A percentile compares a stretch with the other conserved stretches of the same genome.
Conservation (phyloP, 192 early-diverging fungal genomes). For the Dissophora globulifera region DNA sequence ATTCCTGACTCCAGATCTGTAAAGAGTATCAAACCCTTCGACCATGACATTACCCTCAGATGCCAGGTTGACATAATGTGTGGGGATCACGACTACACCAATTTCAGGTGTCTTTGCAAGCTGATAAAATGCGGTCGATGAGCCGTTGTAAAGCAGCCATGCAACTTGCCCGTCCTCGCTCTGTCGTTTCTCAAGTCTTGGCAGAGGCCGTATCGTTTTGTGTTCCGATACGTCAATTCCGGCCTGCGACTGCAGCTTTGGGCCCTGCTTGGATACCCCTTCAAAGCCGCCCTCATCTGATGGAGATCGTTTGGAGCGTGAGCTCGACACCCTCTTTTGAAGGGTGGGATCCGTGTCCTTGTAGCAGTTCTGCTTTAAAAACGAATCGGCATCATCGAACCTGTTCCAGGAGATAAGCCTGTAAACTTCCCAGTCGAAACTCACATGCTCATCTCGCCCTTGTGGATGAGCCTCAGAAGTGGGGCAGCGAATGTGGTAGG, state of each 20-base stretch:
- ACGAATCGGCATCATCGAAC: conserved; percentile 27
- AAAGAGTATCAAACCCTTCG: conserved; percentile 12
- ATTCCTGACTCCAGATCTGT: conserved; percentile 19
- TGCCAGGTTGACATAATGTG: conserved; percentile 23
- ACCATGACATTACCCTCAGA: conserved; percentile 4
- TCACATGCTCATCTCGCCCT: background rate
- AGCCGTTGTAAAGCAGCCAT: conserved; percentile 19
- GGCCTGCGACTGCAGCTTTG: too few relatives aligned
- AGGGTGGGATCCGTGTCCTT: background rate
- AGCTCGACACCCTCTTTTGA: background rate
- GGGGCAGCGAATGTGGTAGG: conserved; percentile 31
- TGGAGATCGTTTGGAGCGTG: too few relatives aligned
- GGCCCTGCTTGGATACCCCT: too few relatives aligned
- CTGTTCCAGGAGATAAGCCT: conserved; percentile 15
- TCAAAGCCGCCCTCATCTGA: background rate
- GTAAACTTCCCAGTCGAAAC: conserved; percentile 24
- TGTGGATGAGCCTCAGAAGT: background rate
- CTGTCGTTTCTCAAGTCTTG: conserved; percentile 14
- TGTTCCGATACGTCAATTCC: conserved; percentile 3
- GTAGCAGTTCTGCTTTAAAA: conserved; percentile 25
- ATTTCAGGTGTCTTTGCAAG: conserved; percentile 22
- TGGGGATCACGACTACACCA: conserved; percentile 44
- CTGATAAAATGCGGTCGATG: conserved; percentile 36
- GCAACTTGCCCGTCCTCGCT: background rate
- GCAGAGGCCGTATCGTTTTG: background rate